These are phyloP conservation scores for Lactarius psammicola DNA, from an alignment of 768 basidiomycete genomes.

Conservation along the genomic window DNA sequence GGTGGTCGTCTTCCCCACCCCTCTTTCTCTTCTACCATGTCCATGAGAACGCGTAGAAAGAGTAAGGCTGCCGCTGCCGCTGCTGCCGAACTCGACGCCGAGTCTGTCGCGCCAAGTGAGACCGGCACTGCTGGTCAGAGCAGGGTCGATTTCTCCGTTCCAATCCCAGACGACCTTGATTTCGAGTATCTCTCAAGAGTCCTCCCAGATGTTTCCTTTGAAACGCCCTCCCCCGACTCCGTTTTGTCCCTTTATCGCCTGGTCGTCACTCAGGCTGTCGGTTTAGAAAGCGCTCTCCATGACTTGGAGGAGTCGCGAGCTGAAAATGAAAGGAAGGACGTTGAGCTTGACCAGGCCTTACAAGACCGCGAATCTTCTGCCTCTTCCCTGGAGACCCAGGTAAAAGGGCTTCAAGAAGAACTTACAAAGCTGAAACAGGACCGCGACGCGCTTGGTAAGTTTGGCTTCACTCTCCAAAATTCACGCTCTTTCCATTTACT, in stretches of 20 bases:
- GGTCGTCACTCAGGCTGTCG: slow-evolving; percentile 54
- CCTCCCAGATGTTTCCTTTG: slow-evolving; percentile 59
- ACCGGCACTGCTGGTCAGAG: slow-evolving; percentile 38
- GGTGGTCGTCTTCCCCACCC: slow-evolving; percentile 5
- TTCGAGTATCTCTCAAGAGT: slow-evolving; percentile 55
- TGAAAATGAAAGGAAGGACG: slow-evolving; percentile 65
- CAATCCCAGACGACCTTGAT: slow-evolving; percentile 68
- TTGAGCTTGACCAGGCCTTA: slow-evolving; percentile 81
- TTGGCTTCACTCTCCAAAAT: slow-evolving; percentile 11
- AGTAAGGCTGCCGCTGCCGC: slow-evolving; percentile 45
- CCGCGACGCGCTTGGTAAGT: slow-evolving; percentile 64
- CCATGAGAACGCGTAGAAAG: slow-evolving; percentile 60
- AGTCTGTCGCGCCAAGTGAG: slow-evolving; percentile 37
- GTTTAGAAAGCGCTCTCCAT: slow-evolving; percentile 53
- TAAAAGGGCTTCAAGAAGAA: slow-evolving; percentile 56
- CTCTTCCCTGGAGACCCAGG: slow-evolving; percentile 53
- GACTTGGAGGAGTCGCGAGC: slow-evolving; percentile 73
- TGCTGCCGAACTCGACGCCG: slow-evolving; percentile 26
- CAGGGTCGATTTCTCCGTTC: slow-evolving; percentile 40
- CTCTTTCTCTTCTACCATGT: slow-evolving; percentile 36
- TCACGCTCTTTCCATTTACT: slow-evolving; percentile 32
- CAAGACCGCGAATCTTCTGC: slow-evolving; percentile 69
- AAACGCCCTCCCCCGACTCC: slow-evolving; percentile 55
- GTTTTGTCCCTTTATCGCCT: slow-evolving; percentile 63
- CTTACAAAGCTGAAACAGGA: slow-evolving; percentile 56